Conservation (phyloP, 306 rosid genomes). For the Casuarina cunninghamiana region DNA sequence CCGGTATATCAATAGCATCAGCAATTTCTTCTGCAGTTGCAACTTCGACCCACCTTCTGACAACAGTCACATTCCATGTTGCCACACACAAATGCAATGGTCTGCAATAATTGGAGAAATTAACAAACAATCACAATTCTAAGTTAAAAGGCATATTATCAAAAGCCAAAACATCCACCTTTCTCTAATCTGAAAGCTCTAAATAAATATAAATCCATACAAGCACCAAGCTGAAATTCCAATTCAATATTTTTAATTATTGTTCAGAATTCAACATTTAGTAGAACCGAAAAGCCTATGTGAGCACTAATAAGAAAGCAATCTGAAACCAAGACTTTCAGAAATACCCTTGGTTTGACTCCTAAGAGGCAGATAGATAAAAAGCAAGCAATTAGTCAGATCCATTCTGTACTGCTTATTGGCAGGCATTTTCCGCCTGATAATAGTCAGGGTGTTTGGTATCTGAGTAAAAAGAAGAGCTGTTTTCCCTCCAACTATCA, state of each 20-base stretch:
- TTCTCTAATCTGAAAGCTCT: neutral
- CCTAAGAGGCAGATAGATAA: neutral
- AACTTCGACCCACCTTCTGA: constrained; percentile 92
- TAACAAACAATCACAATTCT: constrained; percentile 18
- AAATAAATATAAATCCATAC: neutral
- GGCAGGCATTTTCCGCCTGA: neutral
- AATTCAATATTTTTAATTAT: neutral
- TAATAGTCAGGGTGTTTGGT: neutral
- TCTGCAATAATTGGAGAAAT: constrained; percentile 49
- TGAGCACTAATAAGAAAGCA: neutral
- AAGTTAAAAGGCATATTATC: constrained; percentile 3
- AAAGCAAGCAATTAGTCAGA: neutral
- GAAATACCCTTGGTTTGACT: constrained; percentile 1
- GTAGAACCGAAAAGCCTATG: neutral
- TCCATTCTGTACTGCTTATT: neutral
- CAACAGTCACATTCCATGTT: constrained; percentile 93
- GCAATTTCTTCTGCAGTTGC: constrained; percentile 81
- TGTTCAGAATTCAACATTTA: neutral
- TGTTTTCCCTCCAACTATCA: too few relatives aligned
- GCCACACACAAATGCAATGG: constrained; percentile 95
- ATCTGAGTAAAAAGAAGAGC: neutral
- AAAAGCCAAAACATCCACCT: neutral
- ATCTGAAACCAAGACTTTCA: neutral
- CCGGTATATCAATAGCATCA: constrained; percentile 76
- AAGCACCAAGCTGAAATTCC: neutral